Percentiles rank a stretch among this genome's conserved stretches.
Evolutionary conservation across 495 filamentous ascomycete genomes (phyloP).

Genomic region (Penicillium flavigenum): DNA sequence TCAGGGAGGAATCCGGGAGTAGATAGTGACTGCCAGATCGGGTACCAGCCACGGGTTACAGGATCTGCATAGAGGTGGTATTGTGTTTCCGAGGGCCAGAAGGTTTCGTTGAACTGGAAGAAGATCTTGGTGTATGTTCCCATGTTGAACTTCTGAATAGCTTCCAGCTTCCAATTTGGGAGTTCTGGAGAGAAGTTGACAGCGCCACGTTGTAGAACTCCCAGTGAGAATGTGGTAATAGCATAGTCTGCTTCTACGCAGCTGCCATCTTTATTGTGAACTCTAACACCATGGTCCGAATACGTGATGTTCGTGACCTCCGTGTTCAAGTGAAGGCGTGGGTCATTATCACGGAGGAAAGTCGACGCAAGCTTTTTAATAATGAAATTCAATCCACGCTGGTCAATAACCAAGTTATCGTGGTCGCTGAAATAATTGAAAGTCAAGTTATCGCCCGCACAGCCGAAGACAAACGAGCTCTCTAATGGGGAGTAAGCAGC

Average conservation of each 20-base stretch:
- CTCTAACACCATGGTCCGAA: slow-evolving; percentile 52
- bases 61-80: slow-evolving; percentile 72
- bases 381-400: slow-evolving; percentile 63
- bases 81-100: slow-evolving; percentile 68
- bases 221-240: slow-evolving; percentile 62
- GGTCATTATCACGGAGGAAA: slow-evolving; percentile 57
- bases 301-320: slow-evolving; percentile 60
- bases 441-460: slow-evolving; percentile 47
- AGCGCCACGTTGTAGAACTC: slow-evolving; percentile 65
- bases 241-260: slow-evolving; percentile 64
- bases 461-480: slow-evolving; percentile 48
- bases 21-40: slow-evolving; percentile 68
- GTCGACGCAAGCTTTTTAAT: slow-evolving; percentile 60
- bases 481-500: slow-evolving; percentile 50
- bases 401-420: slow-evolving; percentile 70
- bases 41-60: slow-evolving; percentile 63
- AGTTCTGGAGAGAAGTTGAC: slow-evolving; percentile 62
- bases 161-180: slow-evolving; percentile 65
- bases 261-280: slow-evolving; percentile 55
- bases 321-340: slow-evolving; percentile 61
- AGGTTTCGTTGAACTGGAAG: slow-evolving; percentile 68
- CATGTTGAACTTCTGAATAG: slow-evolving; percentile 68
- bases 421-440: slow-evolving; percentile 52
- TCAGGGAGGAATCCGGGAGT: slow-evolving; percentile 59
- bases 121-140: slow-evolving; percentile 81